A percentile compares a stretch with the other conserved stretches of the same genome.
phyloP scores from a whole-genome alignment of 768 basidiomycete species.

The Leucocoprinus sp. region DNA sequence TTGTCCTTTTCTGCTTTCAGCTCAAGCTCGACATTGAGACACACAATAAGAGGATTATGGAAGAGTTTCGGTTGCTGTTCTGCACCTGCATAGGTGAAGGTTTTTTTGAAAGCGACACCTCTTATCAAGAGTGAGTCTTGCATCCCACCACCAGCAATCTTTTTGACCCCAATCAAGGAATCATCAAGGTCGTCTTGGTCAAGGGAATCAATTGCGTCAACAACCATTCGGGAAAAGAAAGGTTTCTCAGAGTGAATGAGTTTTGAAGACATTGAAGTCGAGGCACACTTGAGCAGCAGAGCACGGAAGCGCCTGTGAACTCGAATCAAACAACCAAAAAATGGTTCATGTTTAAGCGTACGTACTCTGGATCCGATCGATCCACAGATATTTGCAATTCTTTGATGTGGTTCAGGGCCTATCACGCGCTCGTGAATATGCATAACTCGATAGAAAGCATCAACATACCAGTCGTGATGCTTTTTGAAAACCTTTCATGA shows the following conservation, averaged over 20 bases:
- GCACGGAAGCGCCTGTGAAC: slow-evolving; percentile 77
- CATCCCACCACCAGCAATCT: slow-evolving; percentile 95
- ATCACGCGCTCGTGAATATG: slow-evolving; percentile 9
- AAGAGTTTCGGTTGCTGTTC: slow-evolving; percentile 98
- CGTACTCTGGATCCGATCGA: slow-evolving; percentile 84
- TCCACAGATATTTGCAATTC: slow-evolving; percentile 87
- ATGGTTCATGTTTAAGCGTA: slow-evolving; percentile 11
- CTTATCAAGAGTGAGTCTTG: slow-evolving; percentile 86
- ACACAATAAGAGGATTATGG: slow-evolving; percentile 80
- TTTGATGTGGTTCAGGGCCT: slow-evolving; percentile 84
- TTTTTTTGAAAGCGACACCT: slow-evolving; percentile 99
- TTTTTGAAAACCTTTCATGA: slow-evolving; percentile 92
- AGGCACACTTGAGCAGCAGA: slow-evolving; percentile 90
- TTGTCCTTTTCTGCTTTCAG: slow-evolving; percentile 99
- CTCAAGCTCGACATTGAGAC: slow-evolving; percentile 96
- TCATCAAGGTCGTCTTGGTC: slow-evolving; percentile 94
- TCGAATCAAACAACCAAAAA: slow-evolving; percentile 8
- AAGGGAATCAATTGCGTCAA: slow-evolving; percentile 88
- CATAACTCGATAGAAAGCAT: slow-evolving; percentile 8
- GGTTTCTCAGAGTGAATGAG: slow-evolving; percentile 98
- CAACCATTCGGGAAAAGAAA: slow-evolving; percentile 98
- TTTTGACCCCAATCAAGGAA: slow-evolving; percentile 93
- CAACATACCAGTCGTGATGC: slow-evolving; percentile 74
- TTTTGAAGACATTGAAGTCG: slow-evolving; percentile 99
- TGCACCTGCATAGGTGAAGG: slow-evolving; percentile 97